These are phyloP conservation scores for Solanum sitiens DNA, from an alignment of 257 asterid genomes.

Conservation along the genomic window DNA sequence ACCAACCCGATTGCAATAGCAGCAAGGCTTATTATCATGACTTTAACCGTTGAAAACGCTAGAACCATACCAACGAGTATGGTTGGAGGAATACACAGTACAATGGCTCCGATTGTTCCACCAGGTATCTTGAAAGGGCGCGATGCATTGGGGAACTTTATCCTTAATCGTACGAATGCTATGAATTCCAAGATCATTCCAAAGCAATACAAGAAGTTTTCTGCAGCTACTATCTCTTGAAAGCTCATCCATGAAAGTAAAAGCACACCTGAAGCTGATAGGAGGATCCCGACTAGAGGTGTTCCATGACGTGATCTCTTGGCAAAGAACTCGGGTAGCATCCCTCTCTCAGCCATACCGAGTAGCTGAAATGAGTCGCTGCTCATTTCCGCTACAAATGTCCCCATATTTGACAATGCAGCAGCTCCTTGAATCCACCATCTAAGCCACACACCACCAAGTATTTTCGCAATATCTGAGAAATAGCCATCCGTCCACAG, in stretches of 20 bases:
- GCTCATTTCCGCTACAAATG: slow-evolving; percentile 72
- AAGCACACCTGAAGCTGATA: slow-evolving; percentile 57
- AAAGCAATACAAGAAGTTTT: slow-evolving; percentile 55
- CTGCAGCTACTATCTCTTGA: slow-evolving; percentile 63
- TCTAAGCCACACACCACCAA: slow-evolving; percentile 61
- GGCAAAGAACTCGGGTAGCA: slow-evolving; percentile 50
- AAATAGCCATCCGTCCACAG: slow-evolving; percentile 59
- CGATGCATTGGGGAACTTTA: slow-evolving; percentile 30
- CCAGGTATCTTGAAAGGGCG: slow-evolving; percentile 62
- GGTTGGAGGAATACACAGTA: slow-evolving; percentile 49
- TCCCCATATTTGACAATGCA: slow-evolving; percentile 63
- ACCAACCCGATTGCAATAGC: slow-evolving; percentile 39
- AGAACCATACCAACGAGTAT: slow-evolving; percentile 33
- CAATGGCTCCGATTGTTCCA: slow-evolving; percentile 40
- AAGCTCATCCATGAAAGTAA: slow-evolving; percentile 62
- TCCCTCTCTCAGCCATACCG: slow-evolving; percentile 77
- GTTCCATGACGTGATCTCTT: slow-evolving; percentile 57
- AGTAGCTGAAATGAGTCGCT: slow-evolving; percentile 65
- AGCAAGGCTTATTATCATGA: slow-evolving; percentile 29
- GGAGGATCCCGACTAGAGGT: slow-evolving; percentile 48
- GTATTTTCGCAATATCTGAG: slow-evolving; percentile 36
- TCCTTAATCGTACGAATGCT: slow-evolving; percentile 44
- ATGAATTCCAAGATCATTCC: slow-evolving; percentile 56
- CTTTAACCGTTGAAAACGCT: slow-evolving; percentile 35
- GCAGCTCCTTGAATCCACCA: slow-evolving; percentile 71